These are phyloP conservation scores for Phialemoniopsis sp. DNA, from an alignment of 2,329 filamentous ascomycete species.

Conservation along the genomic window DNA sequence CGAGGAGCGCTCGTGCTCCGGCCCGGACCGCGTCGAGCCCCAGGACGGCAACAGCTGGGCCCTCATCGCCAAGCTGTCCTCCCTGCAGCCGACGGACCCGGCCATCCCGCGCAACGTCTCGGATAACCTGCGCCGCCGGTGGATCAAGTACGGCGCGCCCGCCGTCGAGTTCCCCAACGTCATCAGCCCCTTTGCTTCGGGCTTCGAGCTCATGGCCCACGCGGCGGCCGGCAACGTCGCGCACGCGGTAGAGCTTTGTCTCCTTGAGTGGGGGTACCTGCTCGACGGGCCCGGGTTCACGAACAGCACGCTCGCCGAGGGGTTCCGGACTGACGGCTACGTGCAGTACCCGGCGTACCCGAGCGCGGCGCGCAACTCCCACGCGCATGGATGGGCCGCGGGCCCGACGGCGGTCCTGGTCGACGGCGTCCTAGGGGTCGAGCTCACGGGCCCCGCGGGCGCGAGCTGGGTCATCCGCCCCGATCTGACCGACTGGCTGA, in stretches of 20 bases:
- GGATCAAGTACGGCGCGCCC: slow-evolving; percentile 38
- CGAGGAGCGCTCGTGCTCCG: slow-evolving; percentile 2
- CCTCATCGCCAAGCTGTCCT: slow-evolving; percentile 3
- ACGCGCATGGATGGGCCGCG: slow-evolving; percentile 47
- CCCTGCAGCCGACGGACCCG: neutral
- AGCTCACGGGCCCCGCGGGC: slow-evolving; percentile 27
- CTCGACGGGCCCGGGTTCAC: slow-evolving; percentile 49
- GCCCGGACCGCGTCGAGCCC: slow-evolving; percentile 27
- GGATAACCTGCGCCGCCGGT: slow-evolving; percentile 23
- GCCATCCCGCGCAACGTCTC: slow-evolving; percentile 18
- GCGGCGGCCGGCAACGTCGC: slow-evolving; percentile 31
- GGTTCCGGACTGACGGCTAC: slow-evolving; percentile 37
- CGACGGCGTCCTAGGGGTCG: slow-evolving; percentile 33
- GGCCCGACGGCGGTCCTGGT: slow-evolving; percentile 39
- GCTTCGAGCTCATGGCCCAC: slow-evolving; percentile 41
- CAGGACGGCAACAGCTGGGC: slow-evolving; percentile 41
- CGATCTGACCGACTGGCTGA: slow-evolving; percentile 26
- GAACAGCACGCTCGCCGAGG: slow-evolving; percentile 47
- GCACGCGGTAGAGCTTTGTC: slow-evolving; percentile 35
- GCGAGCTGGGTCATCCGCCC: slow-evolving; percentile 29
- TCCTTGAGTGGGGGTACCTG: slow-evolving; percentile 44
- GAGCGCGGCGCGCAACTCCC: slow-evolving; percentile 40
- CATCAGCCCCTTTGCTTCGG: slow-evolving; percentile 41
- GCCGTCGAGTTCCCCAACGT: slow-evolving; percentile 39
- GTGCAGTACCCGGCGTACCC: slow-evolving; percentile 44